A percentile compares a stretch with the other conserved stretches of the same genome.
These are phyloP conservation scores for Ensete glaucum DNA, from an alignment of 176 grass and related monocot genomes.

Conservation along the genomic window DNA sequence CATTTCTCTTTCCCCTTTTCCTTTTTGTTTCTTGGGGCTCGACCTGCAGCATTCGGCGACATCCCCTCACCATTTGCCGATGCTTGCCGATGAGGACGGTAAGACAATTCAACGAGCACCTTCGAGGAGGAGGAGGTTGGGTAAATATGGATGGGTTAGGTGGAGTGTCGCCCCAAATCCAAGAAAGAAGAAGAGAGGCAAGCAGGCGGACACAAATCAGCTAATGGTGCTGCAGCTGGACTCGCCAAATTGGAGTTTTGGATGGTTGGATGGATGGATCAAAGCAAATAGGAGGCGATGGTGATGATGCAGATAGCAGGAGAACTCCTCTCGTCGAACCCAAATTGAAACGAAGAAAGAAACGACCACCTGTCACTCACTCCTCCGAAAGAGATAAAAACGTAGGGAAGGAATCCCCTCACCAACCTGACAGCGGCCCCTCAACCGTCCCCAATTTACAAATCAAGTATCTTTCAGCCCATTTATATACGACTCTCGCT, in stretches of 20 bases:
- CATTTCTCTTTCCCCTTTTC: too few relatives aligned
- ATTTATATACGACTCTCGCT: too few relatives aligned
- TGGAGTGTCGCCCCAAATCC: neutral
- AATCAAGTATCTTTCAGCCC: too few relatives aligned
- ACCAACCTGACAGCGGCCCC: neutral
- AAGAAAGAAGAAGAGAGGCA: neutral
- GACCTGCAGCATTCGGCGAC: too few relatives aligned
- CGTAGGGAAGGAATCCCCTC: neutral
- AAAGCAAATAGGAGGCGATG: neutral
- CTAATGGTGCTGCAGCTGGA: neutral
- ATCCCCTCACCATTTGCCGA: neutral
- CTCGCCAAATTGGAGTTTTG: neutral
- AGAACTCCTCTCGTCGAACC: neutral
- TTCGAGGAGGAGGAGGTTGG: neutral
- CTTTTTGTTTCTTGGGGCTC: too few relatives aligned
- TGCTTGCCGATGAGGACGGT: neutral
- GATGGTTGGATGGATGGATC: neutral
- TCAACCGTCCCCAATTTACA: neutral
- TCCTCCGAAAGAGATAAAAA: neutral
- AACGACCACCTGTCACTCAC: neutral
- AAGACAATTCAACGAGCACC: neutral
- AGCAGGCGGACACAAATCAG: neutral
- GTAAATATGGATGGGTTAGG: neutral
- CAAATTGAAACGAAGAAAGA: neutral
- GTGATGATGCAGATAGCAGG: neutral